phyloP scores from a whole-genome alignment of 768 basidiomycete genomes.

The Boletus eberwhitei region DNA sequence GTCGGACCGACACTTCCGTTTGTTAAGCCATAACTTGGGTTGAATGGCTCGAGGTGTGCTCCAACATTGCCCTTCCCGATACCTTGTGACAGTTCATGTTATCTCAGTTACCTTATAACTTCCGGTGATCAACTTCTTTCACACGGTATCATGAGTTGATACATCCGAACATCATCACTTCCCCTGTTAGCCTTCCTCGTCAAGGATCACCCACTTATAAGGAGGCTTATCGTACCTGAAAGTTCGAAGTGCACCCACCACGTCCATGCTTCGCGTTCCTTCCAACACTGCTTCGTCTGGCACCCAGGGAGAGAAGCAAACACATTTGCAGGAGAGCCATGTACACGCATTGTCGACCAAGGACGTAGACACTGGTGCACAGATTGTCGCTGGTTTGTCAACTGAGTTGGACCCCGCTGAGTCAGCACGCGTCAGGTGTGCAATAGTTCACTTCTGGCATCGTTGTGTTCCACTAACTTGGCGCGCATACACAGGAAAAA shows the following conservation, averaged over 20 bases:
- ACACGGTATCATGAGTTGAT: slow-evolving; percentile 1
- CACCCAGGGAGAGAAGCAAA: slow-evolving; percentile 10
- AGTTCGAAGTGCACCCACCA: not conserved
- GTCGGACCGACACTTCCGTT: not conserved
- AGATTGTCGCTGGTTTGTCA: slow-evolving; percentile 45
- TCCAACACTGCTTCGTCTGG: slow-evolving; percentile 13
- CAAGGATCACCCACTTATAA: slow-evolving; percentile 3
- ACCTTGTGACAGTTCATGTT: slow-evolving; percentile 8
- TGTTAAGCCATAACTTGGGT: not conserved
- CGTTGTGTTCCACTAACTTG: not conserved
- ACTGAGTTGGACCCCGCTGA: slow-evolving; percentile 50
- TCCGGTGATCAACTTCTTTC: slow-evolving; percentile 2
- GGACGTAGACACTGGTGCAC: slow-evolving; percentile 62
- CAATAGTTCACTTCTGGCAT: not conserved
- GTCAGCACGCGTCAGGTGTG: slow-evolving; percentile 49
- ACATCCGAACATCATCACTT: not conserved
- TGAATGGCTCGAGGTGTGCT: not conserved
- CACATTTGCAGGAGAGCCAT: slow-evolving; percentile 8
- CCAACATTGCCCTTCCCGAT: not conserved
- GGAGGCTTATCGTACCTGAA: not conserved
- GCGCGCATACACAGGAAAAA: slow-evolving; percentile 39
- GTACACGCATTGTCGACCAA: slow-evolving; percentile 33
- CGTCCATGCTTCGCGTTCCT: not conserved
- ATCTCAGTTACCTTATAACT: not conserved
- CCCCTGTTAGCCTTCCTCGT: not conserved